Base-by-base conservation (phyloP, 192 early-diverging fungal species). In the Dissophora ornata region DNA sequence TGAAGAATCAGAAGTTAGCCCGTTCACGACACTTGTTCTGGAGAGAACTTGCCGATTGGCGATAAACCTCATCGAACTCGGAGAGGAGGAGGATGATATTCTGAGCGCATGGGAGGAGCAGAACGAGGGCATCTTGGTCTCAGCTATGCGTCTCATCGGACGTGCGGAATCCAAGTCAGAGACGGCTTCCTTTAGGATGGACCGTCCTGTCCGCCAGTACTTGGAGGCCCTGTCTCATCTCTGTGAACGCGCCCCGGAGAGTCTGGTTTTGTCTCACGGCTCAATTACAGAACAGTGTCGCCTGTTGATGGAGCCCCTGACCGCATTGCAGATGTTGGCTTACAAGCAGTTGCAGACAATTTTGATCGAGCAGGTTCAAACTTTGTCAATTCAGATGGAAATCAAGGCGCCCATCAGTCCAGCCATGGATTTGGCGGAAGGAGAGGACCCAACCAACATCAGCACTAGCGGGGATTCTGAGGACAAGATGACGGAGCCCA, bases 191-290 rank as follows among this genome's bases (percentile, higher is more conserved):
- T 19, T 59, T 1, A 61, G 38, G 29, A 77, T 77, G 73, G 65
- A 77, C 33, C 73, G 73, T 7, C 73, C 73, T 51, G 59, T 77
- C 12, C 73, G 73, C 32, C 73, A 61, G 30, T 77, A 62, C 30
- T 18, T 77, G 6, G 53, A 54, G 19, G 44, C 57, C 11, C 40
- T 77, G 34, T 52, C 73, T 10, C 63, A 62, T 6, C 41, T 77
- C 28, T 67, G 73, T 21, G 47, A 30, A 0, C 54, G 65, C 16
- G 53, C 64, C 15, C 47, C 73, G 6, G 64, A 77, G 22, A 22
- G 22, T 21, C 33, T 67, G 12, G 63, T 77, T 19, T 24, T 77
- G 50, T 62, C 64, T 9, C 65, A 67, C 57, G 73, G 73, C 41
- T 67, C 65, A 10, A 45, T 77, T 2, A 28, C 52, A 7, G 64